Evolutionary conservation across 108 stramenopile species (phyloP).

Genomic region (Skeletonema potamos): DNA sequence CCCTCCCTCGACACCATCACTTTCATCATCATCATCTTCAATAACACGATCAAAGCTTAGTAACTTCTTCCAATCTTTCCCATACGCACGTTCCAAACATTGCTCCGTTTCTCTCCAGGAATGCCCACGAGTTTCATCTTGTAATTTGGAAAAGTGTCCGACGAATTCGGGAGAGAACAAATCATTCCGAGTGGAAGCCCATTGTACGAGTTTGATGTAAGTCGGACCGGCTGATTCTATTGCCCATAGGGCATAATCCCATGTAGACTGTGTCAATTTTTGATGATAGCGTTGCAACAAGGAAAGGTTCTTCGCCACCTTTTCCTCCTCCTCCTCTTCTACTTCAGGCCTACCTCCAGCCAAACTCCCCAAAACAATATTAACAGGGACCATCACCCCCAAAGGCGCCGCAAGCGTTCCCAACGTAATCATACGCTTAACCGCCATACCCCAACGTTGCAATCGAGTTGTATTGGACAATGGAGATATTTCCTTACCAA

Average conservation of each 20-base stretch:
- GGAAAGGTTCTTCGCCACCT: not conserved
- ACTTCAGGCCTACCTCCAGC: not conserved
- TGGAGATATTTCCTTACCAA: slow-evolving; percentile 23
- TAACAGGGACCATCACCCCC: slow-evolving; percentile 23
- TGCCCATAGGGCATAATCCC: slow-evolving; percentile 84
- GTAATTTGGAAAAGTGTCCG: slow-evolving; percentile 80
- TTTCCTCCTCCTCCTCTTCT: not conserved
- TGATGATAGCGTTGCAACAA: slow-evolving; percentile 1
- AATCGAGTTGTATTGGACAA: slow-evolving; percentile 21
- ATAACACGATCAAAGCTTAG: slow-evolving; percentile 30
- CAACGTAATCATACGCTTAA: slow-evolving; percentile 8
- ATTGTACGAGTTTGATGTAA: slow-evolving; percentile 90
- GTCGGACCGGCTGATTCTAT: slow-evolving; percentile 91
- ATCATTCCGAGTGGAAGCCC: slow-evolving; percentile 90
- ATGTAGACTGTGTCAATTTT: slow-evolving; percentile 38
- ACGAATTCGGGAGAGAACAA: slow-evolving; percentile 84
- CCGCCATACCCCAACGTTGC: slow-evolving; percentile 39
- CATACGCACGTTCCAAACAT: slow-evolving; percentile 63
- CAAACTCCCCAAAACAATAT: slow-evolving; percentile 20
- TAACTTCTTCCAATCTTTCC: slow-evolving; percentile 49
- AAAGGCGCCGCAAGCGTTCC: slow-evolving; percentile 22
- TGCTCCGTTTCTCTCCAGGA: slow-evolving; percentile 67
- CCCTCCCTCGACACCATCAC: slow-evolving; percentile 2
- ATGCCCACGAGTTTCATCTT: slow-evolving; percentile 84
- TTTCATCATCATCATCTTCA: slow-evolving; percentile 26